Evolutionary conservation across 306 rosid species (phyloP).

Genomic region (Vigna trinervia): DNA sequence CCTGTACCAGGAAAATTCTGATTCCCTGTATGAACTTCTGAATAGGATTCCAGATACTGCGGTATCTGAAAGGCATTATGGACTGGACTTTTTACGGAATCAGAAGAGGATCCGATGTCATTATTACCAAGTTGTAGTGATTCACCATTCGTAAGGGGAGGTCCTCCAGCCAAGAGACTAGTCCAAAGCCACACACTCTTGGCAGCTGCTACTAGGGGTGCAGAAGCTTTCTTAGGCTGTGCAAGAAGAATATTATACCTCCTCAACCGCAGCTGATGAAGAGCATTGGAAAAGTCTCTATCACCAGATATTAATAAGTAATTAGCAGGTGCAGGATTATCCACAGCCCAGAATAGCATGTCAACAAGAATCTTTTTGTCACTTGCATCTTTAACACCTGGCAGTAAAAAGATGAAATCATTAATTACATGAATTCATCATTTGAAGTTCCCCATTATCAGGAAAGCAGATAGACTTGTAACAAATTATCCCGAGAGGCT

Average conservation of each 20-base stretch:
- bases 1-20: too few relatives aligned
- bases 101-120: too few relatives aligned
- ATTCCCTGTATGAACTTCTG: too few relatives aligned
- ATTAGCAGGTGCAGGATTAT: slow-evolving; percentile 93
- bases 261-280: slow-evolving; percentile 90
- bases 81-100: too few relatives aligned
- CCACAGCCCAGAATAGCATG: slow-evolving; percentile 98
- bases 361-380: slow-evolving; percentile 95
- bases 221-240: slow-evolving; percentile 88
- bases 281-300: slow-evolving; percentile 90
- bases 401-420: not conserved
- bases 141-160: too few relatives aligned
- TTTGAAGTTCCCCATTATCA: not conserved
- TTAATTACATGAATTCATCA: not conserved
- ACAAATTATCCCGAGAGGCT: not conserved
- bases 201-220: slow-evolving; percentile 87
- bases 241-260: slow-evolving; percentile 93
- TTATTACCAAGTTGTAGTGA: too few relatives aligned
- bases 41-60: too few relatives aligned
- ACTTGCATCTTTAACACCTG: slow-evolving; percentile 94
- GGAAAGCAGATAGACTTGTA: not conserved
- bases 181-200: slow-evolving; percentile 97
- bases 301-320: slow-evolving; percentile 89
- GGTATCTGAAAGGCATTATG: too few relatives aligned
- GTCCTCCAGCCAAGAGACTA: too few relatives aligned